These are phyloP conservation scores for Penicillium ucsense DNA, from an alignment of 495 filamentous ascomycete genomes.

Conservation along the genomic window DNA sequence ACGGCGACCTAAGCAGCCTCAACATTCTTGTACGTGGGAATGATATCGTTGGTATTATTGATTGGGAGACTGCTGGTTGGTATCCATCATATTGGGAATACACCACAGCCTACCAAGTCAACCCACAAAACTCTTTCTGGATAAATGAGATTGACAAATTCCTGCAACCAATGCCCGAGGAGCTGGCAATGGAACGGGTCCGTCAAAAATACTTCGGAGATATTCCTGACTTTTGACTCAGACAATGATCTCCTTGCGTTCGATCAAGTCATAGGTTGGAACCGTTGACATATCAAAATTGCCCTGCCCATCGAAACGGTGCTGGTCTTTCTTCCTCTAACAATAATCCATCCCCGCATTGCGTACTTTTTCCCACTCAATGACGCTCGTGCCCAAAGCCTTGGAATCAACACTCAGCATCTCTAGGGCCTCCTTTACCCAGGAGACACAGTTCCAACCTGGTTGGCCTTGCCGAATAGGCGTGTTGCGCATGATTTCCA, in stretches of 20 bases:
- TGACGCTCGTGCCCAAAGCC: no score
- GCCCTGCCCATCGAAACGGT: no score
- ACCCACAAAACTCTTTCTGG: conserved; percentile 39
- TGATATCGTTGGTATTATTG: conserved; percentile 38
- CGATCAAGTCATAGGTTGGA: background rate
- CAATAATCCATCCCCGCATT: no score
- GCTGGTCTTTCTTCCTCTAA: no score
- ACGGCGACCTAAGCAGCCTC: conserved; percentile 34
- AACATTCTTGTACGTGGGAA: conserved; percentile 32
- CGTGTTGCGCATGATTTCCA: no score
- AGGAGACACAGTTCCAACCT: no score
- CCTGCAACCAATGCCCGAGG: conserved; percentile 32
- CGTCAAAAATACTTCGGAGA: conserved; percentile 33
- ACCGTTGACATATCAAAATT: no score
- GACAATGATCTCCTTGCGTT: background rate
- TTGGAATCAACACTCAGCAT: no score
- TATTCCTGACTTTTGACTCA: conserved; percentile 9
- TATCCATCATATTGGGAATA: conserved; percentile 46
- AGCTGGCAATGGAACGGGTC: conserved; percentile 37
- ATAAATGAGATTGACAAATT: conserved; percentile 40
- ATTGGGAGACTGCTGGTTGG: conserved; percentile 45
- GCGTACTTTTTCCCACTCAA: no score
- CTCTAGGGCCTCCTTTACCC: no score
- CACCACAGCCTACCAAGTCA: conserved; percentile 36
- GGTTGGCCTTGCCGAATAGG: no score